Evolutionary conservation across 2,329 filamentous ascomycete species (phyloP).

Genomic region (Xylaria sp.): DNA sequence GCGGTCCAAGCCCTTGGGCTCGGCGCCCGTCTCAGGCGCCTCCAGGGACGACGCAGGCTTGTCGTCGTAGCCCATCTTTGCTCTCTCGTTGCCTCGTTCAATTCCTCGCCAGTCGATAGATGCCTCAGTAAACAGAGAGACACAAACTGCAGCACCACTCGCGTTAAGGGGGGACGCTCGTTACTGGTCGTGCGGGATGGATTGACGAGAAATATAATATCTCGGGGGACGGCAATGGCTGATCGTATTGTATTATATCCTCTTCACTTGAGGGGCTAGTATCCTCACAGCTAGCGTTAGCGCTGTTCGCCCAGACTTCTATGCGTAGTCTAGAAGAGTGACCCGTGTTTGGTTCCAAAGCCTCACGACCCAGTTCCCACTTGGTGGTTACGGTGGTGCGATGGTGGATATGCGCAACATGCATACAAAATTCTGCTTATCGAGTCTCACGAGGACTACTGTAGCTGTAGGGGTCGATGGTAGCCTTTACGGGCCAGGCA

Average conservation of each 20-base stretch:
- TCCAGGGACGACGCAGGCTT: constrained; percentile 32
- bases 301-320: neutral
- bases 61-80: constrained; percentile 37
- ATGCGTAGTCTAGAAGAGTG: constrained; percentile 11
- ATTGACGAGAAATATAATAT: constrained; percentile 4
- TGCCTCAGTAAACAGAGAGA: neutral
- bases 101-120: constrained; percentile 6
- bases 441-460: neutral
- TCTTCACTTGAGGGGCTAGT: neutral
- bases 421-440: constrained; percentile 2
- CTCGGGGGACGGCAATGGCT: neutral
- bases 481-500: constrained; percentile 15
- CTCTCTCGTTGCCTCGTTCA: neutral
- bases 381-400: constrained; percentile 1
- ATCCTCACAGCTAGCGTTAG: neutral
- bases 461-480: constrained; percentile 14
- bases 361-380: constrained; percentile 4
- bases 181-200: neutral
- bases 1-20: constrained; percentile 42
- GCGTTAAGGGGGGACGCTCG: constrained; percentile 1
- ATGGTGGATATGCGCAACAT: constrained; percentile 15
- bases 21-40: constrained; percentile 41
- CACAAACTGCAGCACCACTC: neutral
- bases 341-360: neutral
- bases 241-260: neutral